Base-by-base conservation (phyloP, 1,284 basidiomycete species). In the Ustilago nuda region DNA sequence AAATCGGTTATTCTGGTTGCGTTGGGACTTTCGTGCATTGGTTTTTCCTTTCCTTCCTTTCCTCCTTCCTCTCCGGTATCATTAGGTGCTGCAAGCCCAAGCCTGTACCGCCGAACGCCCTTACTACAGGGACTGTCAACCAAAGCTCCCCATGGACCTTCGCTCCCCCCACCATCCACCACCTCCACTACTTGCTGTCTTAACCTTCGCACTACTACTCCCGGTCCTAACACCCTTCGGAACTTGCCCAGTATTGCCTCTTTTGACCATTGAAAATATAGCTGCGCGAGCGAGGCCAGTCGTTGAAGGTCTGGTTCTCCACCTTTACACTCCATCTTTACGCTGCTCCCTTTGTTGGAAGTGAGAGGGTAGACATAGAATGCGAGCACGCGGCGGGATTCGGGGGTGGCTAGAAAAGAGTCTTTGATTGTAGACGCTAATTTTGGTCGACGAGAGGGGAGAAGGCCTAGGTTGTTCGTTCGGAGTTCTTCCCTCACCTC, bases 401-500 rank as follows among this genome's bases (percentile, higher is more conserved):
- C 56, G 30, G 52, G 19, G 0, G 72, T 76, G 11, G 63, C 54
- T 3, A 76, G 35, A 23, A 76, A 79, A 9, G 13, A 19, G 4
- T 73, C 59, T 15, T 52, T 43, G 30, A 79, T 52, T 15, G 27
- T 62, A 0, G 54, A 54, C 6, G 83, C 80, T n/a, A 84, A 63
- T 12, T 68, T 70, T 0, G 69, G 71, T 32, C 73, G 51, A 19
- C 66, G 51, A 4, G 60, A 60, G 0, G 64, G 55, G 2, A 84
- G 72, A 4, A 51, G 51, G 8, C 81, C 79, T 0, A 41, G 41
- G 2, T 57, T 41, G 37, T 84, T 83, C 12, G 73, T 72, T 17
- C 59, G 56, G 5, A 84, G 74, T 64, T 84, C 83, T 8, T 65
- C 41, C 3, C 70, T 59, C 2, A 84, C 57, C 0, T 52, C 50